phyloP scores from a whole-genome alignment of 352 stramenopile species.

The Pythium dissotocum region DNA sequence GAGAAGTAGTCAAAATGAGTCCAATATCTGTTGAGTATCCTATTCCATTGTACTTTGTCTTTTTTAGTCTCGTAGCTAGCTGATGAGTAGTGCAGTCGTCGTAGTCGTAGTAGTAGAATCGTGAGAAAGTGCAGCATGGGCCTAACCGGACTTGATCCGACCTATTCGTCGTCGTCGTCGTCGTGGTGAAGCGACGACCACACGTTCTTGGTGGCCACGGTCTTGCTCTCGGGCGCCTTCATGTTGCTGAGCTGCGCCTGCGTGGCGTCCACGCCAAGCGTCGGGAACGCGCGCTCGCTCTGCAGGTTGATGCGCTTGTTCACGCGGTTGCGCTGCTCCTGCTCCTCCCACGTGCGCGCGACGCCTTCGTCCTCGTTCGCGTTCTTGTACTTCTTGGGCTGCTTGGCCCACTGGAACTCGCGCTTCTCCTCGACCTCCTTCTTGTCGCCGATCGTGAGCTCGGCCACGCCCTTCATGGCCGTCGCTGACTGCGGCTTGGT shows the following conservation, averaged over 20 bases:
- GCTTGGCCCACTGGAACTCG: constrained; percentile 79
- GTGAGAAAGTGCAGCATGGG: no score
- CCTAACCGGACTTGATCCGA: no score
- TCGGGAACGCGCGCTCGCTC: constrained; percentile 79
- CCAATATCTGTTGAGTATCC: not conserved
- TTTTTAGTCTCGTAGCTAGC: not conserved
- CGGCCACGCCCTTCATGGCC: constrained; percentile 54
- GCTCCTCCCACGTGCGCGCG: constrained; percentile 67
- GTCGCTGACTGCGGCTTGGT: constrained; percentile 23
- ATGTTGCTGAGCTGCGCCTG: constrained; percentile 61
- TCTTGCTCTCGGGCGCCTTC: constrained; percentile 60
- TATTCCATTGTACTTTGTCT: not conserved
- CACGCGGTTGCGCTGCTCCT: constrained; percentile 70
- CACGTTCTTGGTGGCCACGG: constrained; percentile 71
- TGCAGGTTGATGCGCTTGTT: constrained; percentile 60
- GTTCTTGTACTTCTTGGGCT: constrained; percentile 87
- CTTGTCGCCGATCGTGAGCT: constrained; percentile 61
- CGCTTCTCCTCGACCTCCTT: constrained; percentile 45
- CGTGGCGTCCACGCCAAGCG: constrained; percentile 53
- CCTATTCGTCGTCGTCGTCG: constrained; percentile 48
- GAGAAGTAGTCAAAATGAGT: constrained; percentile 1
- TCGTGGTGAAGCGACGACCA: constrained; percentile 67
- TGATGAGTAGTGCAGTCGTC: not conserved
- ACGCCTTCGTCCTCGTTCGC: constrained; percentile 50
- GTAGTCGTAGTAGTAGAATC: no score